Conservation (phyloP, 148 eudicot genomes). For the Salicornia ramosissima region DNA sequence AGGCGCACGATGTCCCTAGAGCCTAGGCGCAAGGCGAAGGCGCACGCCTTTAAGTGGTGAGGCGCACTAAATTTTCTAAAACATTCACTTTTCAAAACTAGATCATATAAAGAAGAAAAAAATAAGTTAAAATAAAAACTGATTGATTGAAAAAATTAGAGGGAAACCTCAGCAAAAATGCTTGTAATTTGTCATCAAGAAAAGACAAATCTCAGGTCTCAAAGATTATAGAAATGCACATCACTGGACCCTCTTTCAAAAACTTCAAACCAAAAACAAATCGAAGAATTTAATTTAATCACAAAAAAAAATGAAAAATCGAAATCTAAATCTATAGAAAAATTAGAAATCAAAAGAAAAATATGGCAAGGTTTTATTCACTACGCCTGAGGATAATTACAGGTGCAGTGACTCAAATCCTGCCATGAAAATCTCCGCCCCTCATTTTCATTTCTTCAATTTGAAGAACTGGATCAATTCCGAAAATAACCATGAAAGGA, state of each 20-base stretch:
- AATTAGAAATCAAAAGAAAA: background rate
- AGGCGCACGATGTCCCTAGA: no score
- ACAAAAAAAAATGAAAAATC: background rate
- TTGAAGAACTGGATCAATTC: slow-evolving; percentile 18
- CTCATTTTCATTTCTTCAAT: background rate
- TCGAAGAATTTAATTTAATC: no score
- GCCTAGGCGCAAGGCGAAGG: no score
- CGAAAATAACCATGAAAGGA: background rate
- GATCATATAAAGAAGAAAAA: no score
- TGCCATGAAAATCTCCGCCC: slow-evolving; percentile 26
- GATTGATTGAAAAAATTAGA: background rate
- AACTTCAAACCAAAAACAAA: background rate
- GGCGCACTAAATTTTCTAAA: no score
- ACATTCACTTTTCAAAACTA: no score
- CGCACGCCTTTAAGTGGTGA: no score
- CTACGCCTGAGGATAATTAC: slow-evolving; percentile 13
- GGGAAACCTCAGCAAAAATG: slow-evolving; percentile 29
- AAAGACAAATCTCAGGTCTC: slow-evolving; percentile 39
- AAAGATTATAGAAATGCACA: slow-evolving; percentile 29
- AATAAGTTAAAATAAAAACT: background rate
- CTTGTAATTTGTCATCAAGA: slow-evolving; percentile 37
- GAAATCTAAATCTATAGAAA: no score
- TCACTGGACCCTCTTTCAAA: slow-evolving; percentile 23
- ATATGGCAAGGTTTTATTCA: slow-evolving; percentile 35
- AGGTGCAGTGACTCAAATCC: slow-evolving; percentile 36